Base-by-base conservation (phyloP, 495 filamentous ascomycete species). In the Lasiosphaeria hispida region DNA sequence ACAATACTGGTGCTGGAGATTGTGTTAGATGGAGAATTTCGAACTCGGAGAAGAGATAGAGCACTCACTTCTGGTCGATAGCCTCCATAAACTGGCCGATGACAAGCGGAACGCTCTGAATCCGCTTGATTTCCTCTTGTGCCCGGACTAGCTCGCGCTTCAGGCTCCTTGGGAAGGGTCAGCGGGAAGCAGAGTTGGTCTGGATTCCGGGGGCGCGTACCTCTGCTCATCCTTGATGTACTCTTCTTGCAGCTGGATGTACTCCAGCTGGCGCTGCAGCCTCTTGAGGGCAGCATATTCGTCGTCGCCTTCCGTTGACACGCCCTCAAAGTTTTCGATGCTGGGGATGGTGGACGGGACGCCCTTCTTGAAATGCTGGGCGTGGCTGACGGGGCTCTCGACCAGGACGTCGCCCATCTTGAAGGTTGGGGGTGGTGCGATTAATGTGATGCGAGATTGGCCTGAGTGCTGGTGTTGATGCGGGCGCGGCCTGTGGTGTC, bases 21-120 rank as follows among this genome's bases (percentile, higher is more conserved):
- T 41, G 57, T 15, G 55, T 61, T 45, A 55, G 59, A 34, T 45
- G 42, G 48, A 58, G 38, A 47, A 41, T 18, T 10, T 54, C 42
- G 35, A 3, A 48, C 19, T 30, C 17, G 37, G 53, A 41, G 45
- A 17, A 11, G 19, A 8, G 53, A 18, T 17, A 40, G 34, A n/a
- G 7, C n/a, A 53, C 82, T 73, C 83, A 97, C 92, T 97, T 98
- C 71, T 98, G 95, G 75, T 98, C 94, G 66, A 98, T 98, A 50
- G 94, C 94, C 76, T 98, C 94, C 94, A 98, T 98, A 73, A 98
- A 98, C 77, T 98, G 94, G 48, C 94, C 94, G 71, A 98, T 98
- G 55, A 98, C 94, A 64, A 98, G 74, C 2, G 94, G 94, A 34
- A 98, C 94, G 73, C 91, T 96, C 74, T 98, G 94, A 72, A 98